phyloP scores from a whole-genome alignment of 2,329 filamentous ascomycete genomes.

The Ambrosiella xylebori region DNA sequence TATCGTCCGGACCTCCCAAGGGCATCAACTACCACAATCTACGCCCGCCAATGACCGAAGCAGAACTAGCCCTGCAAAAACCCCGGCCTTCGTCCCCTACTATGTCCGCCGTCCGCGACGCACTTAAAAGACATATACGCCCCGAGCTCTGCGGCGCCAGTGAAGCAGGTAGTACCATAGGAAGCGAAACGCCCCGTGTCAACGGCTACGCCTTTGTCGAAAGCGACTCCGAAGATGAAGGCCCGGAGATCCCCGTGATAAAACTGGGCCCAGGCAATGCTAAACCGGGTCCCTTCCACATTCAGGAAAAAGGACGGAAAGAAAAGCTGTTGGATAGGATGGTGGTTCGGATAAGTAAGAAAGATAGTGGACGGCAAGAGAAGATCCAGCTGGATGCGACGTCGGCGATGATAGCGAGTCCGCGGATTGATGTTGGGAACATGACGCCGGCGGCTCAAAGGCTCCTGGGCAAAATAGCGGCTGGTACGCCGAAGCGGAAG shows the following conservation, averaged over 20 bases:
- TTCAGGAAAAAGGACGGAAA: slow-evolving; percentile 55
- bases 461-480: slow-evolving; percentile 38
- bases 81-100: slow-evolving; percentile 56
- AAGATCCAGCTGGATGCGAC: slow-evolving; percentile 43
- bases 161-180: slow-evolving; percentile 20
- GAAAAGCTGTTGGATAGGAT: slow-evolving; percentile 74
- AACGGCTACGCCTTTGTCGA: slow-evolving; percentile 93
- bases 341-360: slow-evolving; percentile 64
- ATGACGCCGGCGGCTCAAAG: slow-evolving; percentile 61
- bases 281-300: slow-evolving; percentile 64
- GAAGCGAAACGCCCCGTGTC: slow-evolving; percentile 63
- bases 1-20: slow-evolving; percentile 40
- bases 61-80: slow-evolving; percentile 20
- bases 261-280: slow-evolving; percentile 41
- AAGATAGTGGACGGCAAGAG: slow-evolving; percentile 46
- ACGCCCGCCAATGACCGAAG: slow-evolving; percentile 24
- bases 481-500: neutral
- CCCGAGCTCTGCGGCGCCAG: slow-evolving; percentile 43
- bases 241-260: slow-evolving; percentile 24
- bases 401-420: slow-evolving; percentile 54
- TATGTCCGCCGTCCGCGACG: slow-evolving; percentile 66
- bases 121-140: slow-evolving; percentile 57
- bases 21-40: slow-evolving; percentile 71
- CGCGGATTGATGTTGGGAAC: slow-evolving; percentile 27
- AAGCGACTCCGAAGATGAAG: slow-evolving; percentile 44